Evolutionary conservation across 768 basidiomycete genomes (phyloP).

Genomic region (Phanerodontia chrysosporium): DNA sequence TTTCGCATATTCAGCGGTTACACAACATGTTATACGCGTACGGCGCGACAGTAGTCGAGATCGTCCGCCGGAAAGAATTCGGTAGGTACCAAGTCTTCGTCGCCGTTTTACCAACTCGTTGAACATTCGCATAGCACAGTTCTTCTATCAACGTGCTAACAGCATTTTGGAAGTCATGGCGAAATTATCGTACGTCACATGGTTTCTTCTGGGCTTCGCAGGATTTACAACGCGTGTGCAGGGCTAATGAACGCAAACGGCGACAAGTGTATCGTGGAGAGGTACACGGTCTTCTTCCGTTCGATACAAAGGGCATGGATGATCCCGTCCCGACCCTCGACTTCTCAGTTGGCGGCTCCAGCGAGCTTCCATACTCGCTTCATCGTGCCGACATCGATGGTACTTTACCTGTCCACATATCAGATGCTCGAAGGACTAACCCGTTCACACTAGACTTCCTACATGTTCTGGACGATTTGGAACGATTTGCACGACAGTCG

Average conservation of each 20-base stretch:
- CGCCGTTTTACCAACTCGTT: not conserved
- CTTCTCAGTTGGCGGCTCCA: slow-evolving; percentile 65
- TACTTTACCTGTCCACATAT: slow-evolving; percentile 30
- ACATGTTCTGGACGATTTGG: slow-evolving; percentile 60
- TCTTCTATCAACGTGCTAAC: slow-evolving; percentile 79
- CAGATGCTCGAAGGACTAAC: not conserved
- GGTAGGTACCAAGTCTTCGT: slow-evolving; percentile 39
- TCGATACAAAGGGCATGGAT: slow-evolving; percentile 77
- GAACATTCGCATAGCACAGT: slow-evolving; percentile 46
- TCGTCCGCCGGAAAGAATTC: slow-evolving; percentile 89
- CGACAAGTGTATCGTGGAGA: slow-evolving; percentile 84
- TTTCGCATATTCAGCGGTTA: slow-evolving; percentile 85
- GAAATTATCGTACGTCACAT: slow-evolving; percentile 66
- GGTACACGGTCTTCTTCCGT: slow-evolving; percentile 82
- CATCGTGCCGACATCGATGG: slow-evolving; percentile 70
- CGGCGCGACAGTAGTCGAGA: slow-evolving; percentile 85
- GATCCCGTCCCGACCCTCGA: slow-evolving; percentile 77
- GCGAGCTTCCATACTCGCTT: slow-evolving; percentile 61
- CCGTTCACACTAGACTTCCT: slow-evolving; percentile 45
- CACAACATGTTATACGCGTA: slow-evolving; percentile 92
- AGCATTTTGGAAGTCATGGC: slow-evolving; percentile 84
- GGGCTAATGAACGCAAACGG: slow-evolving; percentile 74
- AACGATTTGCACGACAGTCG: slow-evolving; percentile 45
- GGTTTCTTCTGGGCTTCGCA: not conserved
- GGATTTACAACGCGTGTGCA: slow-evolving; percentile 25